These are phyloP conservation scores for Lentinula sp. DNA, from an alignment of 768 basidiomycete species.

Conservation along the genomic window DNA sequence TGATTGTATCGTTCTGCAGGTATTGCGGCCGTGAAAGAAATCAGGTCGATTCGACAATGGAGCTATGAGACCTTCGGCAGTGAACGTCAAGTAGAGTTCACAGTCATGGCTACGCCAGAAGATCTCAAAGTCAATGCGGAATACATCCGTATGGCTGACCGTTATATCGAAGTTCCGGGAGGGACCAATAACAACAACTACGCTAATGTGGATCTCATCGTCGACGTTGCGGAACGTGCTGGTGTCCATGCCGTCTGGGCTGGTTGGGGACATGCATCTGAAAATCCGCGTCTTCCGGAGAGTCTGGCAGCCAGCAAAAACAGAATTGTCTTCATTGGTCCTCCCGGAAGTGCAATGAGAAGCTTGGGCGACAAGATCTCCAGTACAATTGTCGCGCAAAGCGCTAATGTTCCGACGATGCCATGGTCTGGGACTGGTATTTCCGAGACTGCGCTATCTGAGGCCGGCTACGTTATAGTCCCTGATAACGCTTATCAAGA, in stretches of 20 bases:
- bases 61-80: slow-evolving; percentile 98
- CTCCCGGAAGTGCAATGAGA: slow-evolving; percentile 97
- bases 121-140: slow-evolving; percentile 98
- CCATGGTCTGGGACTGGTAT: slow-evolving; percentile 98
- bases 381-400: slow-evolving; percentile 97
- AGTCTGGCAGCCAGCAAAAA: slow-evolving; percentile 85
- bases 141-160: slow-evolving; percentile 99
- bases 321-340: slow-evolving; percentile 99
- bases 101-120: slow-evolving; percentile 99
- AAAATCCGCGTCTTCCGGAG: slow-evolving; percentile 96
- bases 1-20: slow-evolving; percentile 36
- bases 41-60: slow-evolving; percentile 98
- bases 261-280: slow-evolving; percentile 99
- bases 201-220: slow-evolving; percentile 98
- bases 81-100: slow-evolving; percentile 95
- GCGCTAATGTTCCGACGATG: slow-evolving; percentile 96
- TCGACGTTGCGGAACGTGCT: slow-evolving; percentile 94
- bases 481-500: slow-evolving; percentile 81
- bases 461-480: slow-evolving; percentile 90
- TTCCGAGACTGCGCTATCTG: slow-evolving; percentile 75
- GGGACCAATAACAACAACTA: slow-evolving; percentile 99
- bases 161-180: slow-evolving; percentile 97
- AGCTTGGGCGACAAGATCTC: slow-evolving; percentile 99
- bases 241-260: slow-evolving; percentile 99
- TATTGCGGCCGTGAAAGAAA: slow-evolving; percentile 99